Percentiles rank a stretch among this genome's conserved stretches.
Conservation (phyloP, 1,139 yeast genomes). For the Kazachstania sp. region DNA sequence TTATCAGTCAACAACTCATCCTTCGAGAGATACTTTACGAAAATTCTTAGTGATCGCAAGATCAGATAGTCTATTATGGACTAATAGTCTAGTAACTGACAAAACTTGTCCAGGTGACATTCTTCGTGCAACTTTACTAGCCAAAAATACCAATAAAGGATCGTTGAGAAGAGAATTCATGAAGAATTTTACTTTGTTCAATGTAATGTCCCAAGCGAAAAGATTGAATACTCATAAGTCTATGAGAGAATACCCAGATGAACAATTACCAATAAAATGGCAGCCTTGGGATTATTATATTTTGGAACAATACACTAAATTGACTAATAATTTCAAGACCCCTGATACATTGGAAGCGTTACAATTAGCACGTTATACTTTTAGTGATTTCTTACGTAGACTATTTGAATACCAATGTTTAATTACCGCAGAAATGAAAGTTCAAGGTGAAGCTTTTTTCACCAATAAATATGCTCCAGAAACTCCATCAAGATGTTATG, state of each 20-base stretch:
- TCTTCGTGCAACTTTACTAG: conserved; percentile 14
- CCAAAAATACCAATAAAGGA: conserved; percentile 6
- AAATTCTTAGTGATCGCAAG: conserved; percentile 5
- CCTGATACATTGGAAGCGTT: conserved; percentile 8
- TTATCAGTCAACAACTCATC: background rate
- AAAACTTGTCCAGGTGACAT: conserved; percentile 19
- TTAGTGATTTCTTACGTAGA: conserved; percentile 14
- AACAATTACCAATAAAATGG: conserved; percentile 3
- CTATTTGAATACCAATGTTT: conserved; percentile 13
- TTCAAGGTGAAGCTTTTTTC: conserved; percentile 4
- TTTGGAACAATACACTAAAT: conserved; percentile 8
- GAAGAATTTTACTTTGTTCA: conserved; percentile 14
- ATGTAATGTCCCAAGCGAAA: conserved; percentile 11
- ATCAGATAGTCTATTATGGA: conserved; percentile 11
- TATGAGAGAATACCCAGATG: background rate
- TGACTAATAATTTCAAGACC: background rate
- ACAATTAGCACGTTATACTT: conserved; percentile 7
- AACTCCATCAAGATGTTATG: conserved; percentile 3
- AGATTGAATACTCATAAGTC: conserved; percentile 1
- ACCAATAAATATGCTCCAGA: background rate
- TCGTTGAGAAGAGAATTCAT: conserved; percentile 17
- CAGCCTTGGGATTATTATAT: conserved; percentile 17
- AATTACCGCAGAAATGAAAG: conserved; percentile 16
- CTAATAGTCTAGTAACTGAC: conserved; percentile 5
- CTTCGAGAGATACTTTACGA: conserved; percentile 3